phyloP scores from a whole-genome alignment of 768 basidiomycete species.

The Russula abietina region DNA sequence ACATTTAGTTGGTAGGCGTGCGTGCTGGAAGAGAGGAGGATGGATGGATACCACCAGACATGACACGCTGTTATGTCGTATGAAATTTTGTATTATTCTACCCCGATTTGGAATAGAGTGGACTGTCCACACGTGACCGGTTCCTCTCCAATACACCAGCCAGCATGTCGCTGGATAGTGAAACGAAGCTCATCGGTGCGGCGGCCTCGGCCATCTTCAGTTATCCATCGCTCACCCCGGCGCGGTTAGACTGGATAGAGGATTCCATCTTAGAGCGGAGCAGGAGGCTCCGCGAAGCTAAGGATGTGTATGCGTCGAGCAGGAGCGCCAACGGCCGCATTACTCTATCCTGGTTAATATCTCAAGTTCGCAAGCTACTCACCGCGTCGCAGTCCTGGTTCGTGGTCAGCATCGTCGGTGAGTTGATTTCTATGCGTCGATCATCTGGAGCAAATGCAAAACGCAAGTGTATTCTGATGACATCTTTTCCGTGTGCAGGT shows the following conservation, averaged over 20 bases:
- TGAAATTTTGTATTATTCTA: constrained; percentile 17
- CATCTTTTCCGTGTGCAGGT: constrained; percentile 43
- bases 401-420: constrained; percentile 84
- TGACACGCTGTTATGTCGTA: constrained; percentile 17
- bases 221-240: neutral
- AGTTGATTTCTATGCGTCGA: constrained; percentile 30
- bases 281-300: constrained; percentile 60
- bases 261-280: constrained; percentile 88
- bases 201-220: neutral
- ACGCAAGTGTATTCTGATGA: neutral
- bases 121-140: constrained; percentile 6
- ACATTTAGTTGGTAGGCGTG: neutral
- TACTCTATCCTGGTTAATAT: constrained; percentile 55
- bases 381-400: constrained; percentile 87
- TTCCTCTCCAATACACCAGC: neutral
- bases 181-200: constrained; percentile 12
- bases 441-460: neutral
- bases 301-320: constrained; percentile 37
- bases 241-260: constrained; percentile 83
- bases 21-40: constrained; percentile 1
- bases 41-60: constrained; percentile 20
- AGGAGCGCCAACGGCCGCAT: constrained; percentile 47
- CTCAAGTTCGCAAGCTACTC: constrained; percentile 50
- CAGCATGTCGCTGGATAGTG: constrained; percentile 11
- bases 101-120: constrained; percentile 17